phyloP scores from a whole-genome alignment of 495 filamentous ascomycete species.

The Podospora fimiseda region DNA sequence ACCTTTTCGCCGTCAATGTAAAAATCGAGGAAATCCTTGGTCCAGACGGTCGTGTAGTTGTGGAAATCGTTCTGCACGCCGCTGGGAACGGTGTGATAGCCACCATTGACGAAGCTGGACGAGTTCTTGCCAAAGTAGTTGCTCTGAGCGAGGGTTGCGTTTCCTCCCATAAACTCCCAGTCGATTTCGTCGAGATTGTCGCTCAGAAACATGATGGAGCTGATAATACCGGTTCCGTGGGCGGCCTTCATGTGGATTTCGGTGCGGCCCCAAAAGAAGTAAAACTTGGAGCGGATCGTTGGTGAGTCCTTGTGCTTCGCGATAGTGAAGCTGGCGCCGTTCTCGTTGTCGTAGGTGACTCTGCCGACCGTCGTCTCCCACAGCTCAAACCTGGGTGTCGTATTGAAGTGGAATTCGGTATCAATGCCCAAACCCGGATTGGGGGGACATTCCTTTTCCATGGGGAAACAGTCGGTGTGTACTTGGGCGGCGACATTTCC shows the following conservation, averaged over 20 bases:
- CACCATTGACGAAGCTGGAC: slow-evolving; percentile 48
- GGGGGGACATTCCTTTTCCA: slow-evolving; percentile 55
- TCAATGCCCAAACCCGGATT: slow-evolving; percentile 56
- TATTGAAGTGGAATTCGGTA: slow-evolving; percentile 59
- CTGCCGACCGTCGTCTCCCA: slow-evolving; percentile 58
- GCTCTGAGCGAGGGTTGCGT: slow-evolving; percentile 56
- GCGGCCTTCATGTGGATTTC: slow-evolving; percentile 69
- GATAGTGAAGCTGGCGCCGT: slow-evolving; percentile 63
- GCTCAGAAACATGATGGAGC: slow-evolving; percentile 74
- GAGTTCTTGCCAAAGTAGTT: slow-evolving; percentile 87
- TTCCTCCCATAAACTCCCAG: slow-evolving; percentile 76
- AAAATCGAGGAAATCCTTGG: slow-evolving; percentile 60
- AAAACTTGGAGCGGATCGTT: slow-evolving; percentile 65
- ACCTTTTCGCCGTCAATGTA: slow-evolving; percentile 64
- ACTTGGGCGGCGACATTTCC: slow-evolving; percentile 50
- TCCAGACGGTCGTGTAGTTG: slow-evolving; percentile 85
- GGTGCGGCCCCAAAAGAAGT: slow-evolving; percentile 71
- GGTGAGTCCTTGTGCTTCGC: slow-evolving; percentile 64
- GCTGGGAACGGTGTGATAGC: slow-evolving; percentile 43
- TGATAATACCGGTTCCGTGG: slow-evolving; percentile 68
- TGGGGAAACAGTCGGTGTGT: slow-evolving; percentile 60
- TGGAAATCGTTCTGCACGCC: slow-evolving; percentile 49
- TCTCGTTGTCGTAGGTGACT: slow-evolving; percentile 48
- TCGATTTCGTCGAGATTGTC: slow-evolving; percentile 88
- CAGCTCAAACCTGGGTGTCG: slow-evolving; percentile 45